Base-by-base conservation (phyloP, 495 filamentous ascomycete species). In the Sordaria brevicollis region DNA sequence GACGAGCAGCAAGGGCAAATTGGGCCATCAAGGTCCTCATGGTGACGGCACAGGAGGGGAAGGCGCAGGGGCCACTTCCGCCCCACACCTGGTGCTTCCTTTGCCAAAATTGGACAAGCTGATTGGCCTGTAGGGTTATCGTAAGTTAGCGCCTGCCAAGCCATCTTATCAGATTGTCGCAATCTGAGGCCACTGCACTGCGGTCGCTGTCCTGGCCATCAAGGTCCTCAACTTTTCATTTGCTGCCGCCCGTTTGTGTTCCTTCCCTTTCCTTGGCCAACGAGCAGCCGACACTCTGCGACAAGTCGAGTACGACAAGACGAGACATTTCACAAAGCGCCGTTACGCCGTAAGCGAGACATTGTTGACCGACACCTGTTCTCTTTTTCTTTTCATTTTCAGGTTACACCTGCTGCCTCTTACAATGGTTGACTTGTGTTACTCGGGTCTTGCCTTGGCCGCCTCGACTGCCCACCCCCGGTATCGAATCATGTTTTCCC, bases 221-320 rank as follows among this genome's bases (percentile, higher is more conserved):
- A 72, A 69, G 73, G 73, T 74, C 69, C 73, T 74, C 72, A 71
- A 54, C n/a, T n/a, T n/a, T n/a, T 35, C 41, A 29, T 36, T 15
- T 17, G 31, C 19, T 25, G 31, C 25, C 17, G n/a, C n/a, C n/a
- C n/a, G n/a, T 54, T 62, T 34, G 13, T 11, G 9, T 19, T 35
- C 29, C 19, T 19, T 35, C 39, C n/a, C 31, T 5, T 15, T 38
- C 49, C 21, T 57, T 57, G 49, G 49, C 49, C 49, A 0, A 25
- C n/a, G n/a, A n/a, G n/a, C n/a, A n/a, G n/a, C n/a, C n/a, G n/a
- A n/a, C 49, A 31, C 49, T 57, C 49, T 57, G 49, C 25, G 49
- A 29, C 49, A 57, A 1, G 15, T 15, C 5, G 11, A 31, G 49
- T 17, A 62, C 49, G 2, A 31, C 49, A 62, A 3, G 4, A 62